phyloP scores from a whole-genome alignment of 345 rosid species.

The Dimocarpus longan region DNA sequence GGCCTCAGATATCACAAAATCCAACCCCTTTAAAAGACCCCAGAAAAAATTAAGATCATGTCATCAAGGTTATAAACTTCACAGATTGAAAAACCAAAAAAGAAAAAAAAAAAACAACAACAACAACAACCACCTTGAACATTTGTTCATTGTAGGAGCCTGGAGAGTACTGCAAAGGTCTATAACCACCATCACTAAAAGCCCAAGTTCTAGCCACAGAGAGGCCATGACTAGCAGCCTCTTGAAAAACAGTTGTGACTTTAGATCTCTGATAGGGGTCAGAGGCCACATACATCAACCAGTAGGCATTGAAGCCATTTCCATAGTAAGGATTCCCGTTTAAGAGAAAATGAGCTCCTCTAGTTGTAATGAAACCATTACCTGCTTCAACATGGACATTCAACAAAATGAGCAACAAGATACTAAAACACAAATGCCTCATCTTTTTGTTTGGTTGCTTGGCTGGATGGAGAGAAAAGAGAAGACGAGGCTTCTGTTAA shows the following conservation, averaged over 20 bases:
- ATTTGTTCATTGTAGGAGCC: conserved; percentile 74
- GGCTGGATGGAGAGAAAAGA: conserved; percentile 13
- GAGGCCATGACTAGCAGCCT: conserved; percentile 70
- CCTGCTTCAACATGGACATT: conserved; percentile 43
- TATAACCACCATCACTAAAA: conserved; percentile 84
- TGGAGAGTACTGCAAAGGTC: conserved; percentile 70
- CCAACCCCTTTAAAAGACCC: conserved; percentile 65
- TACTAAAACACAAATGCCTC: conserved; percentile 42
- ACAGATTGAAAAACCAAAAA: not conserved
- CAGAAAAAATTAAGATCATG: conserved; percentile 1
- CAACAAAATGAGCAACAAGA: conserved; percentile 36
- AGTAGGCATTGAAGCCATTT: conserved; percentile 93
- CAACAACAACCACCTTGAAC: conserved; percentile 54
- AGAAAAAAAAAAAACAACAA: not conserved
- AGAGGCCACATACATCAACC: conserved; percentile 83
- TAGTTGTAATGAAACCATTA: conserved; percentile 64
- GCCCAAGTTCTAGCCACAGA: conserved; percentile 91
- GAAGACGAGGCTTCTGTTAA: not conserved
- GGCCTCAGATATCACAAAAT: conserved; percentile 94
- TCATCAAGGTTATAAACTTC: not conserved
- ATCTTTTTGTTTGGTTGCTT: conserved; percentile 22
- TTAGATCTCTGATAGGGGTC: conserved; percentile 66
- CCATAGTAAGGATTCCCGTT: conserved; percentile 78
- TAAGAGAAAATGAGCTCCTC: conserved; percentile 61
- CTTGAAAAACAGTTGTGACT: conserved; percentile 63